phyloP scores from a whole-genome alignment of 2,329 filamentous ascomycete genomes.

The Hypoxylon sp. region DNA sequence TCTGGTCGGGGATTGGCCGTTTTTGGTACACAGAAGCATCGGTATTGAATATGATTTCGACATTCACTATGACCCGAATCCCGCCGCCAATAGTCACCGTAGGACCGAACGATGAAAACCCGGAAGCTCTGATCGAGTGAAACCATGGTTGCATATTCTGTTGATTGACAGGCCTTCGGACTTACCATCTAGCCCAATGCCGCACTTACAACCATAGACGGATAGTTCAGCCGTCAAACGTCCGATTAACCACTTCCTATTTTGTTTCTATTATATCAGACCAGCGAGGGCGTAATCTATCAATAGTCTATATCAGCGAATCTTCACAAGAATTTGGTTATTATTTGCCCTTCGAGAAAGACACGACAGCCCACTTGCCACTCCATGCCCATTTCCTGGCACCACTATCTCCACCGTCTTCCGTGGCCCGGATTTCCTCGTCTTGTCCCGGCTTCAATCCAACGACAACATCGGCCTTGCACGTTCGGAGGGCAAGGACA shows the following conservation, averaged over 20 bases:
- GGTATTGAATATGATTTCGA: slow-evolving; percentile 30
- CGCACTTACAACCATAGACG: not conserved
- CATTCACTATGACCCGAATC: slow-evolving; percentile 1
- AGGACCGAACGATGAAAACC: not conserved
- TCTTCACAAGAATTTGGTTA: slow-evolving; percentile 19
- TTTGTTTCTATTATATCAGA: not conserved
- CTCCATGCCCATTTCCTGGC: slow-evolving; percentile 93
- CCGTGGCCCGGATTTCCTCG: slow-evolving; percentile 78
- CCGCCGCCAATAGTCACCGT: not conserved
- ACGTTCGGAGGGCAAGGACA: slow-evolving; percentile 88
- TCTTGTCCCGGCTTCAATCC: slow-evolving; percentile 87
- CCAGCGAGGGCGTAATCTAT: slow-evolving; percentile 24
- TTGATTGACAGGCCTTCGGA: not conserved
- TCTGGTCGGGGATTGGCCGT: slow-evolving; percentile 6
- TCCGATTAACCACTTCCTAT: not conserved
- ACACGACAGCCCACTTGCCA: slow-evolving; percentile 97
- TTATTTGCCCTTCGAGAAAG: slow-evolving; percentile 79
- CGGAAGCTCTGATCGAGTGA: not conserved
- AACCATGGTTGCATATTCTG: not conserved
- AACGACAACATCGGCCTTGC: slow-evolving; percentile 96
- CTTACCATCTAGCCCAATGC: not conserved
- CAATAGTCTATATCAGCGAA: slow-evolving; percentile 1
- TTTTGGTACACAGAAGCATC: slow-evolving; percentile 16
- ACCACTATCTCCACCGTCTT: slow-evolving; percentile 78
- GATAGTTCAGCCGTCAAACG: not conserved